Evolutionary conservation across 2,329 filamentous ascomycete genomes (phyloP).

Genomic region (Pestalotiopsis sp.): DNA sequence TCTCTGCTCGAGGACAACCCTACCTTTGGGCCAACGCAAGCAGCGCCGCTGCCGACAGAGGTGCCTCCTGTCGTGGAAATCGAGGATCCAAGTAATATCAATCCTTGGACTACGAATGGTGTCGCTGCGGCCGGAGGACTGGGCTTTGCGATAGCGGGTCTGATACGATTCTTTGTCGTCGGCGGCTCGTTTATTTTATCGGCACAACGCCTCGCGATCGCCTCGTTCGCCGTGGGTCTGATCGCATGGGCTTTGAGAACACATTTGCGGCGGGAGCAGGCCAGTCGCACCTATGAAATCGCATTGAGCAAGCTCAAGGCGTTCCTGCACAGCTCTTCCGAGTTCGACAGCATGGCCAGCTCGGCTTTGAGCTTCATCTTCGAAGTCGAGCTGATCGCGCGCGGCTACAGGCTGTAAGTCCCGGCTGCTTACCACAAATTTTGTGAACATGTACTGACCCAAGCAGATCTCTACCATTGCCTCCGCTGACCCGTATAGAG

Average conservation of each 20-base stretch:
- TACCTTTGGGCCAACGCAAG: constrained; percentile 24
- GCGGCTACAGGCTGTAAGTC: constrained; percentile 33
- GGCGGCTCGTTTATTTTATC: constrained; percentile 26
- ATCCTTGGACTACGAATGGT: constrained; percentile 26
- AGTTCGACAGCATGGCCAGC: constrained; percentile 32
- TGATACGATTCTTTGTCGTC: constrained; percentile 29
- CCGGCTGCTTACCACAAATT: neutral
- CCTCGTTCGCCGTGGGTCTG: constrained; percentile 19
- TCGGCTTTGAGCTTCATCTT: constrained; percentile 34
- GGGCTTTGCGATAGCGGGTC: constrained; percentile 26
- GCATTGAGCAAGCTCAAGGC: constrained; percentile 26
- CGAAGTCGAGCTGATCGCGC: constrained; percentile 33
- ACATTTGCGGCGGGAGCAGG: constrained; percentile 30
- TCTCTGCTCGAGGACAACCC: constrained; percentile 33
- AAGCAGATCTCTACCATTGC: constrained; percentile 77
- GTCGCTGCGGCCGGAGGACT: constrained; percentile 29
- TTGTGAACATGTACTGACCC: constrained; percentile 15
- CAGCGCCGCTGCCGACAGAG: constrained; percentile 12
- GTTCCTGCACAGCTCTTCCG: constrained; percentile 30
- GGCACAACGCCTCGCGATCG: constrained; percentile 25
- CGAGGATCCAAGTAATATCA: neutral
- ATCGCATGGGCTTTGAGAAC: constrained; percentile 23
- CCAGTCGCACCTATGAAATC: constrained; percentile 31
- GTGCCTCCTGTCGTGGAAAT: neutral
- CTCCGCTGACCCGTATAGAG: constrained; percentile 89